Conservation (phyloP, 768 basidiomycete genomes). For the Trametes villosa region DNA sequence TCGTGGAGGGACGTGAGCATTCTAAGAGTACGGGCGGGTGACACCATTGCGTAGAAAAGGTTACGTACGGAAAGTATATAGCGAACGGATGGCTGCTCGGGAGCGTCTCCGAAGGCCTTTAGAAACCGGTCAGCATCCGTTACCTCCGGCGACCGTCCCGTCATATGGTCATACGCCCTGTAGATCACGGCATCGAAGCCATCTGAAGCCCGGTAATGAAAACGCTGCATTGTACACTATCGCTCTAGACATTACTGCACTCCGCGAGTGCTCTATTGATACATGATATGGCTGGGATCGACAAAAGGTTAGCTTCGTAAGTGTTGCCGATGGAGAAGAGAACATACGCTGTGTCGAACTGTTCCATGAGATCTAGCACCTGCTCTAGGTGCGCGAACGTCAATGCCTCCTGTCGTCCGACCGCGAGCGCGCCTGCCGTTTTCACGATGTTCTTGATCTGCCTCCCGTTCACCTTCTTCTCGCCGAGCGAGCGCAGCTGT, state of each 20-base stretch:
- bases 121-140: slow-evolving; percentile 10
- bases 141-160: too few relatives aligned
- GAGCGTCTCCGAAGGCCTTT: neutral
- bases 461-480: slow-evolving; percentile 60
- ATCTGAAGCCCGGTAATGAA: neutral
- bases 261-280: slow-evolving; percentile 15
- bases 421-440: slow-evolving; percentile 64
- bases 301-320: too few relatives aligned
- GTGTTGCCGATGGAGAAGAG: neutral
- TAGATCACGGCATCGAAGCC: neutral
- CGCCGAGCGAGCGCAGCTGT: slow-evolving; percentile 51
- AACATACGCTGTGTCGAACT: slow-evolving; percentile 46
- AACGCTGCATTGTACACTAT: neutral
- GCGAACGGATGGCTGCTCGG: neutral
- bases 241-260: neutral
- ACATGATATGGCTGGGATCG: slow-evolving; percentile 23
- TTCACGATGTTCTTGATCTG: slow-evolving; percentile 74
- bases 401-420: slow-evolving; percentile 50
- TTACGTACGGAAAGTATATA: slow-evolving; percentile 1
- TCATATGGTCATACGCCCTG: too few relatives aligned
- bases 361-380: slow-evolving; percentile 65
- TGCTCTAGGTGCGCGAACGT: slow-evolving; percentile 55
- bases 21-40: neutral
- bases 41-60: neutral
- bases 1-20: neutral